Evolutionary conservation across 192 early-diverging fungal species (phyloP).

Genomic region (Coemansia sp.): DNA sequence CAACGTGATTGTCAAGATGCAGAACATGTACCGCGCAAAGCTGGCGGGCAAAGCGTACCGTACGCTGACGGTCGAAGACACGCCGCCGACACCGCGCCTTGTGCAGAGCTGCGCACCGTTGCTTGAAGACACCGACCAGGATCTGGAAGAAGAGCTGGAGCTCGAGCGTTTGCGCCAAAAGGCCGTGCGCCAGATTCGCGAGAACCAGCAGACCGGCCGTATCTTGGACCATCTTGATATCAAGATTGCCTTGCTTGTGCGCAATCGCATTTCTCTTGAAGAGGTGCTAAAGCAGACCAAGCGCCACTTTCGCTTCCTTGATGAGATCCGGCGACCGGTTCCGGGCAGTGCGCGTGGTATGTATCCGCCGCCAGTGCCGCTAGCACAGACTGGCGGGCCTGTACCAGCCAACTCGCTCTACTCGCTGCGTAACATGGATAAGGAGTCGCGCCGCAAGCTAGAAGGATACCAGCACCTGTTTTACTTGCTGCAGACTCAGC

Average conservation of each 20-base stretch:
- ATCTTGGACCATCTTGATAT: conserved; percentile 88
- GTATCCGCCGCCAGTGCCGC: conserved; percentile 19
- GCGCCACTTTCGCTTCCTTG: conserved; percentile 54
- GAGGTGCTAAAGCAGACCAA: conserved; percentile 74
- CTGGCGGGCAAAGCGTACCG: conserved; percentile 67
- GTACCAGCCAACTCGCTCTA: conserved; percentile 45
- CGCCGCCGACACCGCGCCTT: conserved; percentile 76
- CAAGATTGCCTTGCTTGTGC: conserved; percentile 94
- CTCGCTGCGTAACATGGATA: conserved; percentile 80
- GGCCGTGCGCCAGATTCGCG: conserved; percentile 85
- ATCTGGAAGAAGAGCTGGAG: conserved; percentile 91
- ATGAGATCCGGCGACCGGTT: conserved; percentile 53
- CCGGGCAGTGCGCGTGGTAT: conserved; percentile 23
- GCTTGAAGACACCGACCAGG: conserved; percentile 85
- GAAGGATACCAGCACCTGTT: conserved; percentile 92
- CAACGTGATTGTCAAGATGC: conserved; percentile 75
- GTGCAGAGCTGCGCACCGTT: conserved; percentile 83
- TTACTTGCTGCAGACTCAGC: conserved; percentile 96
- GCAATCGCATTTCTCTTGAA: conserved; percentile 93
- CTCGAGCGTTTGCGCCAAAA: conserved; percentile 82
- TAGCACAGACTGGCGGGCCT: conserved; percentile 11
- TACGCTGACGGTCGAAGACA: conserved; percentile 69
- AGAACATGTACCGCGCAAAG: conserved; percentile 66
- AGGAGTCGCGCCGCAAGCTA: conserved; percentile 73
- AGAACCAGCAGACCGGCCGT: conserved; percentile 77